Conservation (phyloP, 176 grass and related monocot genomes). For the Alopecurus myosuroides region DNA sequence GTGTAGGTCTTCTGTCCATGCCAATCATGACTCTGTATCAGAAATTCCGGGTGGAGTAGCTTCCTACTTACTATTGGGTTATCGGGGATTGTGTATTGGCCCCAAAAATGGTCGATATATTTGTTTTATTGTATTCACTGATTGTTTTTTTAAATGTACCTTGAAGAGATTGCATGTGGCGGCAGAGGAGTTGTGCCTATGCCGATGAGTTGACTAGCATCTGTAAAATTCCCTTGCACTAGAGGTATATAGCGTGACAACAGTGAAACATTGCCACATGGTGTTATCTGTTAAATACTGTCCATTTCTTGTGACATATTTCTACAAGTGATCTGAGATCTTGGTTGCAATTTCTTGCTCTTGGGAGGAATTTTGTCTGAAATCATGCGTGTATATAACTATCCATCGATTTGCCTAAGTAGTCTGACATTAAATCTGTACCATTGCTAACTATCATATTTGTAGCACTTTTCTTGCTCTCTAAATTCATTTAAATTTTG, state of each 20-base stretch:
- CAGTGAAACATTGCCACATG: not conserved
- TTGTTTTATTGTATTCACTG: not conserved
- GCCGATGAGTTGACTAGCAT: not conserved
- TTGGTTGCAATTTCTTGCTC: not conserved
- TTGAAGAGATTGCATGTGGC: too few species aligned
- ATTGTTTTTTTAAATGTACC: not conserved
- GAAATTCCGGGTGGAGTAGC: too few species aligned
- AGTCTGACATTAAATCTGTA: not conserved
- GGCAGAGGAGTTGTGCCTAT: not conserved
- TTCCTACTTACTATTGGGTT: too few species aligned
- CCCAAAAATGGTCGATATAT: constrained; percentile 49
- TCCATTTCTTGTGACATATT: not conserved
- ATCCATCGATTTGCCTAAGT: not conserved
- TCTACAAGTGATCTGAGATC: not conserved
- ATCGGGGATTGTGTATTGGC: not conserved
- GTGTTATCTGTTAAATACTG: not conserved
- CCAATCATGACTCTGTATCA: not conserved
- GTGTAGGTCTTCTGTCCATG: constrained; percentile 44
- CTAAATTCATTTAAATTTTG: not conserved
- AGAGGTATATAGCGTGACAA: not conserved
- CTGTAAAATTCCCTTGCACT: not conserved
- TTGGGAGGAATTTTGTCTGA: not conserved
- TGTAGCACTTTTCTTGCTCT: not conserved
- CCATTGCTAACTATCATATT: not conserved
- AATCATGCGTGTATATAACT: not conserved